Percentiles rank a stretch among this genome's conserved stretches.
Conservation (phyloP, 2,329 filamentous ascomycete species). For the Rutstroemia sydowiana region DNA sequence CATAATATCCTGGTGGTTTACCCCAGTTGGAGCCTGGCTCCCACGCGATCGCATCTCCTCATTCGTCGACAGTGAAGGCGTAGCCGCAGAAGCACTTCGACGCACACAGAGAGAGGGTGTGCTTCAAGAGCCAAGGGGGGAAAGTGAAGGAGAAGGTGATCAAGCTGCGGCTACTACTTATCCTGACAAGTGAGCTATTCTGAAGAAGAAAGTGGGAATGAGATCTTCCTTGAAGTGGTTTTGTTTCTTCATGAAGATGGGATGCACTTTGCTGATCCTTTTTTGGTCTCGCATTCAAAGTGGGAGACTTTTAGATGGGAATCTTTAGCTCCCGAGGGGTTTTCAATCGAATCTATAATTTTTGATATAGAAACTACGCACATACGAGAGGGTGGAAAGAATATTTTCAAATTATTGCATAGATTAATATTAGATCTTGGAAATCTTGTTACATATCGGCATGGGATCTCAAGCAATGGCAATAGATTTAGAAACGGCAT, state of each 20-base stretch:
- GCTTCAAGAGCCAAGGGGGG: background rate
- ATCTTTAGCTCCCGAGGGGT: background rate
- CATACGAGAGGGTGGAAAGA: too few relatives aligned
- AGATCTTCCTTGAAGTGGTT: slow-evolving; percentile 1
- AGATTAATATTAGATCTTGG: background rate
- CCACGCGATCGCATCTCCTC: slow-evolving; percentile 9
- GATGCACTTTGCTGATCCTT: slow-evolving; percentile 5
- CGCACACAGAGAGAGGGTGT: background rate
- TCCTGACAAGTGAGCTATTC: slow-evolving; percentile 10
- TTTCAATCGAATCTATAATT: background rate
- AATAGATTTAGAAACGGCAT: too few relatives aligned
- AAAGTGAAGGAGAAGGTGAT: background rate
- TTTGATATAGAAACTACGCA: too few relatives aligned
- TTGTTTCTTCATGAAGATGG: background rate
- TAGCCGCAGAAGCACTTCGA: background rate
- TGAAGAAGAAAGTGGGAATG: too few relatives aligned
- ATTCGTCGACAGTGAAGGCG: slow-evolving; percentile 9
- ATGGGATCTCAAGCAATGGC: too few relatives aligned
- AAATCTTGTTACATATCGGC: too few relatives aligned
- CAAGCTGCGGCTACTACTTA: background rate
- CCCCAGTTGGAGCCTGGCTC: slow-evolving; percentile 4
- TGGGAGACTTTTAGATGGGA: background rate
- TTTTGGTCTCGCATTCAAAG: slow-evolving; percentile 3
- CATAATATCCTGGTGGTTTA: slow-evolving; percentile 13
- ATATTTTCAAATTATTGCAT: too few relatives aligned